Base-by-base conservation (phyloP, 164 flowering plant genomes). In the Buxus sempervirens region DNA sequence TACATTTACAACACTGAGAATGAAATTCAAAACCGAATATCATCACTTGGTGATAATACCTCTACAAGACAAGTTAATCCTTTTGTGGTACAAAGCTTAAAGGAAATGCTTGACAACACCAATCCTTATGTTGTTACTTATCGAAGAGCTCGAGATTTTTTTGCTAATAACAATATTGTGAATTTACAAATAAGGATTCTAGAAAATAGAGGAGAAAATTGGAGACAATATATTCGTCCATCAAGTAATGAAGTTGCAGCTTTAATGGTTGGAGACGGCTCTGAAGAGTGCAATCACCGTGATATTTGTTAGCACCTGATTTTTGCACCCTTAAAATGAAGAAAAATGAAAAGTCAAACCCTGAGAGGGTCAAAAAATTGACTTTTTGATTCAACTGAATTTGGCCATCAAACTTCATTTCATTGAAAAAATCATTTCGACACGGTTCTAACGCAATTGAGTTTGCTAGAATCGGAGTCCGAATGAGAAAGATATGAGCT, bases 1-100 rank as follows among this genome's bases (percentile, higher is more conserved):
- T 71, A 71, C n/a, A 42, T 64, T 0, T 64, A 71, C 15, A 64
- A 71, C 64, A 64, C 58, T 0, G 45, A 24, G 25, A 24, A 71
- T 64, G 68, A 71, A 20, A 32, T 64, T 16, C 3, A 2, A 0
- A 71, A 71, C 32, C 24, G 73, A 64, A 51, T 61, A n/a, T 15
- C 25, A 1, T 56, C 16, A 6, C 3, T 60, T 1, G 22, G 57
- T 18, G 1, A 2, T 1, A n/a, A 56, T 8, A 0, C 4, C 2
- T 56, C 2, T 48, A 48, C 19, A 12, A 12, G 19, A 13, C 0
- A 48, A 24, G 5, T 64, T 15, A 19, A 51, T 24, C 28, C 32
- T 5, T 23, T 21, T n/a, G 26, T 69, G 0, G 42, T 20, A 9
- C n/a, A 38, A 12, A 32, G 41, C 5, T 10, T 14, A 1, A 3